Percentiles rank a stretch among this genome's conserved stretches.
These are phyloP conservation scores for Candida ovalis DNA, from an alignment of 805 yeast genomes.

Conservation along the genomic window DNA sequence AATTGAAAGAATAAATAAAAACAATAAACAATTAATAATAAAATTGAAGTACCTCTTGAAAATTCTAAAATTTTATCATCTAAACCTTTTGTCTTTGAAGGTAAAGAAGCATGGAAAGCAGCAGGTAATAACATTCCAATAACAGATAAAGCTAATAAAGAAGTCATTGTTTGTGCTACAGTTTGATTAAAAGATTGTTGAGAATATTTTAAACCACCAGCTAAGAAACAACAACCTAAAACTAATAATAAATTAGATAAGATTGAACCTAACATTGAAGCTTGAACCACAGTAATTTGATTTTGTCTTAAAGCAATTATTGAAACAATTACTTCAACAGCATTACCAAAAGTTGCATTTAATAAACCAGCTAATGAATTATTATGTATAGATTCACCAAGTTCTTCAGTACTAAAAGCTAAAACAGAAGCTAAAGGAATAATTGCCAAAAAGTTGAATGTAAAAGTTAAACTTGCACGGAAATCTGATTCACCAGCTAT, in stretches of 20 bases:
- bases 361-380: slow-evolving; percentile 90
- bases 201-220: slow-evolving; percentile 83
- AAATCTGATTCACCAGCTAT: slow-evolving; percentile 60
- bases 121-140: slow-evolving; percentile 92
- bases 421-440: slow-evolving; percentile 88
- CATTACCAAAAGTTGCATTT: slow-evolving; percentile 97
- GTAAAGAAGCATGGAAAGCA: slow-evolving; percentile 85
- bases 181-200: slow-evolving; percentile 92
- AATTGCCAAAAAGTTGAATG: slow-evolving; percentile 82
- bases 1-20: slow-evolving; percentile 85
- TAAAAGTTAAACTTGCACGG: slow-evolving; percentile 54
- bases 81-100: slow-evolving; percentile 27
- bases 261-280: slow-evolving; percentile 94
- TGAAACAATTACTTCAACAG: slow-evolving; percentile 94
- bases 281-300: slow-evolving; percentile 92
- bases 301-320: slow-evolving; percentile 81
- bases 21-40: slow-evolving; percentile 71
- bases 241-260: slow-evolving; percentile 85
- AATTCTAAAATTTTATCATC: slow-evolving; percentile 55
- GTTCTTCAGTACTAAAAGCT: slow-evolving; percentile 91
- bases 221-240: slow-evolving; percentile 90
- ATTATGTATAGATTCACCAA: slow-evolving; percentile 76
- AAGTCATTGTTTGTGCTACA: slow-evolving; percentile 97
- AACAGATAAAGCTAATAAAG: slow-evolving; percentile 86
- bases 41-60: slow-evolving; percentile 82